Conservation (phyloP, 2,329 filamentous ascomycete species). For the Botrytis deweyae region DNA sequence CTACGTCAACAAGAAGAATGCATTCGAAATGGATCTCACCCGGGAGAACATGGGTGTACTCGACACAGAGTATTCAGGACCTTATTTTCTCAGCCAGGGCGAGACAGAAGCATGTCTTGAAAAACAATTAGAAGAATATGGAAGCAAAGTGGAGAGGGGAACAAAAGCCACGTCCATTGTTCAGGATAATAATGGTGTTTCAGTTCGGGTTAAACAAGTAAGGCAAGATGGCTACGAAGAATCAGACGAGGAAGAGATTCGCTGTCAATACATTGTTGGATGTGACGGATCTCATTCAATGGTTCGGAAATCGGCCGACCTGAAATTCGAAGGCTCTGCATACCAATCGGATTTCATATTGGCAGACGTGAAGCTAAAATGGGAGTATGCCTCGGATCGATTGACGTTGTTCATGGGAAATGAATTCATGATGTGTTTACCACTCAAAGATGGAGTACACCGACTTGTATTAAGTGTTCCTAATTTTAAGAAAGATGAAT, state of each 20-base stretch:
- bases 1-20: constrained; percentile 41
- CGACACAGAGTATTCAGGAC: constrained; percentile 39
- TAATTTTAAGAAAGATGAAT: constrained; percentile 20
- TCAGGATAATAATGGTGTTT: constrained; percentile 38
- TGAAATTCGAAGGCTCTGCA: constrained; percentile 45
- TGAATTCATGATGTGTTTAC: constrained; percentile 43
- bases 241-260: constrained; percentile 34
- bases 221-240: constrained; percentile 29
- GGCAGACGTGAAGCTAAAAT: constrained; percentile 43
- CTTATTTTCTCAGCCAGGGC: constrained; percentile 41
- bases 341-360: constrained; percentile 48
- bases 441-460: constrained; percentile 35
- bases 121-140: constrained; percentile 34
- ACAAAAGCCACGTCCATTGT: constrained; percentile 37
- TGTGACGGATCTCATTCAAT: constrained; percentile 53
- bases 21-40: constrained; percentile 39
- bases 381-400: constrained; percentile 19
- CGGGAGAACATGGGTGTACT: constrained; percentile 26
- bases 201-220: constrained; percentile 31
- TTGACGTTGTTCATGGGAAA: constrained; percentile 37
- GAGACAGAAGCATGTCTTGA: constrained; percentile 41
- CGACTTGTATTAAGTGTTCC: constrained; percentile 36
- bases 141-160: constrained; percentile 37
- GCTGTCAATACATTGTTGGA: constrained; percentile 48
- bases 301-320: constrained; percentile 44